Conservation (phyloP, 805 yeast species). For the Monosporozyma aerobia region DNA sequence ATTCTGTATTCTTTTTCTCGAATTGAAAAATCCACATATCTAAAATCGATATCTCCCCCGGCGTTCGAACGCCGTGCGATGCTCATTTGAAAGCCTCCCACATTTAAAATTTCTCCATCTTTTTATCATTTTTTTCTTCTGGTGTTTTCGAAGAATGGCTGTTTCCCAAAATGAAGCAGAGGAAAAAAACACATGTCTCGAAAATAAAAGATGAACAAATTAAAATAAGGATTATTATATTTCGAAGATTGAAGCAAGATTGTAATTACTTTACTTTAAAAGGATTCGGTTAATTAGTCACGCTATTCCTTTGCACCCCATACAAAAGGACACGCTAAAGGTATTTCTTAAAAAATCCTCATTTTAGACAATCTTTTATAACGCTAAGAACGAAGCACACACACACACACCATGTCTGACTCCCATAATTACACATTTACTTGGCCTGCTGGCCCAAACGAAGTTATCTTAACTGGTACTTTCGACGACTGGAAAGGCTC, state of each 20-base stretch:
- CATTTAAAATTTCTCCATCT: too few species aligned
- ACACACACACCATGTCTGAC: background rate
- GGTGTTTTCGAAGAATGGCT: background rate
- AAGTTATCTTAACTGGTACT: slow-evolving; percentile 61
- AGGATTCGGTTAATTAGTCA: background rate
- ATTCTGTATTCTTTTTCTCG: background rate
- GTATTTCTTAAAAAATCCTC: background rate
- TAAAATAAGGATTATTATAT: background rate
- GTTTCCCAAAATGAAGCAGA: background rate
- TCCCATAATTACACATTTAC: slow-evolving; percentile 16
- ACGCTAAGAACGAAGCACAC: background rate
- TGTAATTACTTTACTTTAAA: background rate
- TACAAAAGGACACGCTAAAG: background rate
- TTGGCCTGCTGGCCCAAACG: slow-evolving; percentile 44
- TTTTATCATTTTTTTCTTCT: background rate
- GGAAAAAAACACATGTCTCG: background rate
- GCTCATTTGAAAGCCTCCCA: background rate
- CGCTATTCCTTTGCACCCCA: background rate
- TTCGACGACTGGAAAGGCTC: slow-evolving; percentile 61
- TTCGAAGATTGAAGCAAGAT: background rate
- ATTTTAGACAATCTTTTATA: too few species aligned
- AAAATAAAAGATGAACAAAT: background rate
- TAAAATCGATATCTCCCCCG: background rate
- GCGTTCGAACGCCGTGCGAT: background rate
- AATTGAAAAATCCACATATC: too few species aligned